phyloP scores from a whole-genome alignment of 2,329 filamentous ascomycete species.

The Capronia americana region DNA sequence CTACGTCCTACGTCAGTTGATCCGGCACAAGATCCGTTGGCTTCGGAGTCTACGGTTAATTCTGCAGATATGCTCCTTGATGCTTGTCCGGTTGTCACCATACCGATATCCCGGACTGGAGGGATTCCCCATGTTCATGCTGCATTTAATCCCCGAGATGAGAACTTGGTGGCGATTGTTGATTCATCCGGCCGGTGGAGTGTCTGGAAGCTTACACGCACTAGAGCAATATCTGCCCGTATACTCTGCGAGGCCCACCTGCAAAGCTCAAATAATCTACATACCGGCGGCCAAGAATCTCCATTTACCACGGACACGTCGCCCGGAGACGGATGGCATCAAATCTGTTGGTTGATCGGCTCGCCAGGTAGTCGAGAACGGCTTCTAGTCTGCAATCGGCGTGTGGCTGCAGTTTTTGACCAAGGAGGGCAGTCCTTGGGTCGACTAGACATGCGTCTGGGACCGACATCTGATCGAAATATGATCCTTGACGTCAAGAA shows the following conservation, averaged over 20 bases:
- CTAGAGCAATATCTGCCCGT: constrained; percentile 41
- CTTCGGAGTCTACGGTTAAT: constrained; percentile 20
- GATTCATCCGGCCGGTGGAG: constrained; percentile 62
- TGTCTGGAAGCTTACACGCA: constrained; percentile 53
- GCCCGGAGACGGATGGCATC: constrained; percentile 53
- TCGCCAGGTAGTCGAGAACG: constrained; percentile 41
- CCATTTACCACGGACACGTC: constrained; percentile 30
- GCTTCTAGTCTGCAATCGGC: constrained; percentile 61
- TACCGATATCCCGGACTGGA: constrained; percentile 53
- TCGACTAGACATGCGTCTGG: constrained; percentile 47
- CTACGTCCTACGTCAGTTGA: constrained; percentile 32
- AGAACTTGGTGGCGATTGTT: constrained; percentile 62
- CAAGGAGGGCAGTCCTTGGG: constrained; percentile 40
- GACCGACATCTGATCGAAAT: constrained; percentile 47
- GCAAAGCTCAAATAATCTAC: constrained; percentile 30
- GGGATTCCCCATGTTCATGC: constrained; percentile 60
- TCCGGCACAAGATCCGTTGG: constrained; percentile 24
- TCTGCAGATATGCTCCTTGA: constrained; percentile 47
- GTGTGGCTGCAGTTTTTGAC: constrained; percentile 48
- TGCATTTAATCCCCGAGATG: constrained; percentile 65
- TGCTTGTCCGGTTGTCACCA: constrained; percentile 54
- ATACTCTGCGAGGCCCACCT: constrained; percentile 42
- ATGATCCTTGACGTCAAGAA: constrained; percentile 63
- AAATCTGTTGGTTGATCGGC: constrained; percentile 49
- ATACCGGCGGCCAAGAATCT: constrained; percentile 30